Evolutionary conservation across 23 red algal species (phyloP).

Genomic region (Gracilaria vermiculophylla): DNA sequence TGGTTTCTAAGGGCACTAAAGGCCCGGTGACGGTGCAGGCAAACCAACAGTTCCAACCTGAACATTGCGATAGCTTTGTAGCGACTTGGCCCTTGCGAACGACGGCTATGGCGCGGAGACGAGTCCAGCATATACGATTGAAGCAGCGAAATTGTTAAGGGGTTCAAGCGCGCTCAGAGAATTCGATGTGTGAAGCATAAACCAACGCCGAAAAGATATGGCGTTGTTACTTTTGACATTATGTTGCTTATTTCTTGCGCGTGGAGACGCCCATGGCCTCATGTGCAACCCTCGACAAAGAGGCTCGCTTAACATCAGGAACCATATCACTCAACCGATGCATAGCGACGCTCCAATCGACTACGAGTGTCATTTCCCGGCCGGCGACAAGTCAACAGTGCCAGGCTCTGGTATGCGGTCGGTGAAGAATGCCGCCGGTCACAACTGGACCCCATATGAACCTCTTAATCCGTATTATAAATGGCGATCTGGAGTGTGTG

Average conservation of each 20-base stretch:
- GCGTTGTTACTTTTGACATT: background rate
- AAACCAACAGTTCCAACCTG: background rate
- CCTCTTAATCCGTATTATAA: conserved; percentile 3
- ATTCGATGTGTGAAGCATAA: background rate
- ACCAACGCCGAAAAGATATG: background rate
- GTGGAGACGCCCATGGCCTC: background rate
- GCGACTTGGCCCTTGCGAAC: background rate
- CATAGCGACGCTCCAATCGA: conserved; percentile 10
- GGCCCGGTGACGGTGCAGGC: background rate
- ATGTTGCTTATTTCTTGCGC: background rate
- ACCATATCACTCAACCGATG: conserved; percentile 20
- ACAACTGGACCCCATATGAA: conserved; percentile 65
- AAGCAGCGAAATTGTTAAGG: background rate
- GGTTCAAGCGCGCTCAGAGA: background rate
- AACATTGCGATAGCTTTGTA: background rate
- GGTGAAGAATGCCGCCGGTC: background rate
- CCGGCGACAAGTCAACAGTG: conserved; percentile 29
- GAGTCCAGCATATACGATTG: background rate
- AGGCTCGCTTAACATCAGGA: background rate
- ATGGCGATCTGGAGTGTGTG: conserved; percentile 63
- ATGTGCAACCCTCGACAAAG: background rate
- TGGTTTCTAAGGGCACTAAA: background rate
- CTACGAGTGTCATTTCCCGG: conserved; percentile 44
- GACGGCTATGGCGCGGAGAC: background rate
- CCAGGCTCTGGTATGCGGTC: conserved; percentile 50